These are phyloP conservation scores for Oryza glaberrima DNA, from an alignment of 176 grass and related monocot species.

Conservation along the genomic window DNA sequence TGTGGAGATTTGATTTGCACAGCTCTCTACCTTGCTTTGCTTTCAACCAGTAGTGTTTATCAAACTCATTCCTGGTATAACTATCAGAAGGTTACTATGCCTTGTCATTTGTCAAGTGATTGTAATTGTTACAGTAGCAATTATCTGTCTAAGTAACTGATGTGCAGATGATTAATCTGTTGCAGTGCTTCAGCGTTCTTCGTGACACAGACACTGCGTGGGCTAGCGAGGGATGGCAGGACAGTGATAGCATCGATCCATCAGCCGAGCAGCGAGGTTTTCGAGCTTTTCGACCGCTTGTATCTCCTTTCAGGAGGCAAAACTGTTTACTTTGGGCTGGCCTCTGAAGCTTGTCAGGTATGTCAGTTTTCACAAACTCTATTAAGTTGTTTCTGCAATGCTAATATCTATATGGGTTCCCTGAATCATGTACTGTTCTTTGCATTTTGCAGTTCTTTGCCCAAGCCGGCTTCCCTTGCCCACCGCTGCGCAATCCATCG, in stretches of 20 bases:
- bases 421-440: neutral
- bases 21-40: neutral
- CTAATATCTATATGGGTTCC: neutral
- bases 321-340: constrained; percentile 87
- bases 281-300: constrained; percentile 81
- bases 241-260: constrained; percentile 90
- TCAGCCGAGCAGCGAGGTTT: constrained; percentile 97
- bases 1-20: neutral
- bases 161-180: neutral
- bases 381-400: neutral
- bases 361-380: neutral
- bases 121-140: neutral
- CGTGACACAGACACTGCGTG: constrained; percentile 86
- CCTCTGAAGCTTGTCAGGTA: constrained; percentile 81
- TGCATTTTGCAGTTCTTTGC: constrained; percentile 72
- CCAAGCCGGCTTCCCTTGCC: constrained; percentile 93
- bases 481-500: constrained; percentile 77
- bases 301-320: constrained; percentile 91
- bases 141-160: constrained; percentile 2
- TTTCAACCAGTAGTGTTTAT: neutral
- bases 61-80: neutral
- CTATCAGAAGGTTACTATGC: neutral
- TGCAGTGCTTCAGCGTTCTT: constrained; percentile 96
- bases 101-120: neutral
- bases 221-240: constrained; percentile 78